phyloP scores from a whole-genome alignment of 306 rosid genomes.

The Cucumis melo region DNA sequence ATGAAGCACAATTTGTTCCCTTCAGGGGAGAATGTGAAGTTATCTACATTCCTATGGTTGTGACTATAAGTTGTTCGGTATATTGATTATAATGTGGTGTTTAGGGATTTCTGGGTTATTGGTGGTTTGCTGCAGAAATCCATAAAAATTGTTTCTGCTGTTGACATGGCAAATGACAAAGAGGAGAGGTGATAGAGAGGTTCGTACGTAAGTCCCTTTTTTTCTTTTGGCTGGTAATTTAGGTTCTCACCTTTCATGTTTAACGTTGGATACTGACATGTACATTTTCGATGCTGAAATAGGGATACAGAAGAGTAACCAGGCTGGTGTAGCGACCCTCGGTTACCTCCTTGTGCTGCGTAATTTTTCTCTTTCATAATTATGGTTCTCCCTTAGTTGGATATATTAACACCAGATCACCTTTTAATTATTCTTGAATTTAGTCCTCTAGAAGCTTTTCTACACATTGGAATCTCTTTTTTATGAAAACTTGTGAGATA shows the following conservation, averaged over 20 bases:
- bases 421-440: no score
- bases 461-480: neutral
- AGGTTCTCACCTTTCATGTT: neutral
- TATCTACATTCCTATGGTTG: no score
- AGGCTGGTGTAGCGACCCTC: constrained; percentile 97
- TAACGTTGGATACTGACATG: neutral
- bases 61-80: no score
- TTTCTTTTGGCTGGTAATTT: constrained; percentile 2
- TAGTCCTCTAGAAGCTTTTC: neutral
- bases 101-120: no score
- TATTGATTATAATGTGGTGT: no score
- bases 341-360: constrained; percentile 98
- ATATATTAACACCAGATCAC: neutral
- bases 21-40: no score
- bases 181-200: constrained; percentile 94
- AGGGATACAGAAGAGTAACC: constrained; percentile 81
- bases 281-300: constrained; percentile 21
- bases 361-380: constrained; percentile 26
- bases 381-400: neutral
- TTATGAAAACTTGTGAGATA: neutral
- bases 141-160: no score
- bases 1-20: no score
- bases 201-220: constrained; percentile 58
- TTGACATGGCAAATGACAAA: constrained; percentile 99
- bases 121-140: no score